Percentiles rank a stretch among this genome's conserved stretches.
Evolutionary conservation across 352 stramenopile genomes (phyloP).

Genomic region (Phytophthora citricola): DNA sequence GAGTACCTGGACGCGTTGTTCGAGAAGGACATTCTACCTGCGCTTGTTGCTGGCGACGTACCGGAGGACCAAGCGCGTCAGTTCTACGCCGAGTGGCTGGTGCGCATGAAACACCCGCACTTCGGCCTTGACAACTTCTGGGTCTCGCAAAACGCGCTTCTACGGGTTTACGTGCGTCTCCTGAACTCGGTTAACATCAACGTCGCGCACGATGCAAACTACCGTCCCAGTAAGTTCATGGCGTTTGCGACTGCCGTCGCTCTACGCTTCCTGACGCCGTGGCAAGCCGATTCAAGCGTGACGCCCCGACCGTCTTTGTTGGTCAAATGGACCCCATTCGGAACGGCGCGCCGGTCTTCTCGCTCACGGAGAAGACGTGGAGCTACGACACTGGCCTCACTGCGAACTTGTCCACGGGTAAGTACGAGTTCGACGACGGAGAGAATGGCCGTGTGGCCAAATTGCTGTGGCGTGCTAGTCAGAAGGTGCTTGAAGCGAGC

Average conservation of each 20-base stretch:
- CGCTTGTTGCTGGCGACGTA: constrained; percentile 44
- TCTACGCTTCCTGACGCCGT: constrained; percentile 63
- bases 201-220: constrained; percentile 30
- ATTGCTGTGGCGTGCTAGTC: constrained; percentile 34
- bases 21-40: constrained; percentile 76
- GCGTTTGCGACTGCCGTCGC: constrained; percentile 58
- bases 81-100: constrained; percentile 88
- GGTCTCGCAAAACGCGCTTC: constrained; percentile 90
- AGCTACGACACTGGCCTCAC: constrained; percentile 51
- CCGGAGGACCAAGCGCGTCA: constrained; percentile 42
- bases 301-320: constrained; percentile 42
- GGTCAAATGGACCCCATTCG: constrained; percentile 63
- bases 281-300: constrained; percentile 35
- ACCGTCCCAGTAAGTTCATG: constrained; percentile 50
- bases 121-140: constrained; percentile 96
- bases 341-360: constrained; percentile 40
- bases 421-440: constrained; percentile 70
- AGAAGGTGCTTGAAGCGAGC: constrained; percentile 35
- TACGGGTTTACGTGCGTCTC: constrained; percentile 56
- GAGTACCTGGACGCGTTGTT: constrained; percentile 87
- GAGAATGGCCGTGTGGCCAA: constrained; percentile 33
- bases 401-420: constrained; percentile 58
- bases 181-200: constrained; percentile 40
- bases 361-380: constrained; percentile 51
- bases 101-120: constrained; percentile 72